Percentiles rank a stretch among this genome's conserved stretches.
Conservation (phyloP, 2,329 filamentous ascomycete genomes). For the Dactylellina parvicollis region DNA sequence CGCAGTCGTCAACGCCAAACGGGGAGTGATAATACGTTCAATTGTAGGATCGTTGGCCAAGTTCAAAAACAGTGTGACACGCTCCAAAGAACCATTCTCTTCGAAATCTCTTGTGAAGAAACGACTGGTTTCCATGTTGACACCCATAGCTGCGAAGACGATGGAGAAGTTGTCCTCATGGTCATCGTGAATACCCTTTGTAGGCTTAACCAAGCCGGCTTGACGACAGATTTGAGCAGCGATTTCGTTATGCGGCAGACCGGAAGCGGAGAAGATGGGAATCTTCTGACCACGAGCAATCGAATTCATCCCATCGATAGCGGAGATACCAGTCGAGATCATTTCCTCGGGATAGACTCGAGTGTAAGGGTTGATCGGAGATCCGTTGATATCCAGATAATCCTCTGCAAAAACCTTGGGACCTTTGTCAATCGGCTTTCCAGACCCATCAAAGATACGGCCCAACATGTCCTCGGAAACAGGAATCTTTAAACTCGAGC, state of each 20-base stretch:
- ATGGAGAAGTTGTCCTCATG: constrained; percentile 99
- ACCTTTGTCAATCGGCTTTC: constrained; percentile 97
- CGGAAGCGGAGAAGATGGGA: constrained; percentile 96
- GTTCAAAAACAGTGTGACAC: constrained; percentile 96
- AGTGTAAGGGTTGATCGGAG: constrained; percentile 97
- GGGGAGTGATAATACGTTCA: constrained; percentile 99
- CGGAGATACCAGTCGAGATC: constrained; percentile 99
- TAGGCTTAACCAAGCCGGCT: constrained; percentile 89
- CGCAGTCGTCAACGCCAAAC: constrained; percentile 95
- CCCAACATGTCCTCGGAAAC: constrained; percentile 99
- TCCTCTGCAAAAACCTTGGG: constrained; percentile 98
- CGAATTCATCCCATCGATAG: constrained; percentile 66
- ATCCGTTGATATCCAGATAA: constrained; percentile 98
- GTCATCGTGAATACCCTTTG: constrained; percentile 93
- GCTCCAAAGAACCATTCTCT: constrained; percentile 98
- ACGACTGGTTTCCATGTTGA: constrained; percentile 97
- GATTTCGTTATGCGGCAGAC: constrained; percentile 99
- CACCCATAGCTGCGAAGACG: constrained; percentile 99
- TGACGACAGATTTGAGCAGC: constrained; percentile 98
- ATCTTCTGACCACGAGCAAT: constrained; percentile 99
- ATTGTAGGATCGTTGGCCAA: constrained; percentile 97
- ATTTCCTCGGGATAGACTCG: constrained; percentile 99
- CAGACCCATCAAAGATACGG: constrained; percentile 95
- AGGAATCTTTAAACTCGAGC: constrained; percentile 96
- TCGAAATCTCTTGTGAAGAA: constrained; percentile 99